Conservation (phyloP, 2,329 filamentous ascomycete genomes). For the Didymella glomerata region DNA sequence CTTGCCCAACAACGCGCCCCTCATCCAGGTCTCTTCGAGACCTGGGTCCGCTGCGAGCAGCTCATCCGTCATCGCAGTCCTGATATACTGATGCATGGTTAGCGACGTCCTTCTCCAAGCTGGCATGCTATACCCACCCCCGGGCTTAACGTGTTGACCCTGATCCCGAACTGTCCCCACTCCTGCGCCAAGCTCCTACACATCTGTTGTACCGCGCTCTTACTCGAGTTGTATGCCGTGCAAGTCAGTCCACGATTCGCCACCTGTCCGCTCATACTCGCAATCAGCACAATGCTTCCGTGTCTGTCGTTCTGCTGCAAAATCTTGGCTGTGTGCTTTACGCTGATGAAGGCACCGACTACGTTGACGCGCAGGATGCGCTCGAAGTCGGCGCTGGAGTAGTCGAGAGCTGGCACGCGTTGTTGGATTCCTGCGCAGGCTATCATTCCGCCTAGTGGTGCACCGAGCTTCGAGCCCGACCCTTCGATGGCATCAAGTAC, state of each 20-base stretch:
- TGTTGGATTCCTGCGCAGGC: neutral
- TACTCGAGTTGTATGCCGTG: neutral
- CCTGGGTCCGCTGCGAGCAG: neutral
- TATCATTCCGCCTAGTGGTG: neutral
- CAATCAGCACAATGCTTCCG: neutral
- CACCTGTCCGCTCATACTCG: neutral
- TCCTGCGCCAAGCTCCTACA: neutral
- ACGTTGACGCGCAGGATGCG: constrained; percentile 51
- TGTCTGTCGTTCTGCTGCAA: neutral
- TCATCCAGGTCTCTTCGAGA: neutral
- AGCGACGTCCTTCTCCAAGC: neutral
- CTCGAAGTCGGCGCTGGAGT: constrained; percentile 50
- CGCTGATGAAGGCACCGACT: constrained; percentile 49
- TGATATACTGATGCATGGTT: neutral
- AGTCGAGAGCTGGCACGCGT: constrained; percentile 58
- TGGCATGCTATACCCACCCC: neutral
- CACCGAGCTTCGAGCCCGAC: neutral
- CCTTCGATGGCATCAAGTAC: neutral
- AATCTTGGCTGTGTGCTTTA: constrained; percentile 41
- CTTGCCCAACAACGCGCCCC: neutral
- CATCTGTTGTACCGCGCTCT: neutral
- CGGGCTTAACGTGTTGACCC: neutral
- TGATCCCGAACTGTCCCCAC: neutral
- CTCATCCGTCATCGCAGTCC: neutral
- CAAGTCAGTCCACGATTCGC: neutral